Evolutionary conservation across 2,329 filamentous ascomycete genomes (phyloP), one percentile per base, ranked within the genome.

Genomic region (Trichothecium sympodiale): DNA sequence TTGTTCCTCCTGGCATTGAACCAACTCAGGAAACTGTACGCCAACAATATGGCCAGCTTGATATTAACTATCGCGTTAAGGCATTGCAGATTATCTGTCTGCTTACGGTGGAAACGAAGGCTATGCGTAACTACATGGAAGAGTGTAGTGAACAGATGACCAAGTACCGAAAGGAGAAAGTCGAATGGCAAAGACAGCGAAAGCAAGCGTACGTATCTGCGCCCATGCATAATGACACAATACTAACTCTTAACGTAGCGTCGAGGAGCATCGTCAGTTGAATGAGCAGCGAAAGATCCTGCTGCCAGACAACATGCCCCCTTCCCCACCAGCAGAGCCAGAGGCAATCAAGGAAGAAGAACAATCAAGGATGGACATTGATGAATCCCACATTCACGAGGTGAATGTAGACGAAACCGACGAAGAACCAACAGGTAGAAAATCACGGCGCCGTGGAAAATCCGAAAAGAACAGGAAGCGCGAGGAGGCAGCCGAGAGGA

Each of bases 101-200:
- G 65, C 67, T 96, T 41, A 88, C 84, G 2, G 71, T 88, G 38
- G 81, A 87, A 50, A 95, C 91, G 0, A 88, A 86, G 53, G 79
- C 83, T 3, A 74, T 96, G 46, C 80, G 89, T 36, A 80, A 77
- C 13, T 94, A 93, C 53, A 82, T 98, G 67, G 86, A 94, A 46
- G 81, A 89, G 43, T 94, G 88, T 60, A 86, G 83, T 44, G 84
- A 89, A 51, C 83, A 86, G 36, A 95, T 96, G 88, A 98, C 91
- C 2, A 77, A 79, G 37, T 86, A 93, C 51, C 80, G 91, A 34
- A 98, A 98, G 58, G 83, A 93, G 54, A 95, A 94, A 63, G 94
- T 95, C 41, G 85, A 94, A 45, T 82, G 78, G 59, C 89, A 96
- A 60, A 76, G 87, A 44, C 76, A 83, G 46, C 78, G 83, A 43